A percentile compares a stretch with the other conserved stretches of the same genome.
Evolutionary conservation across 805 yeast species (phyloP).

Genomic region (Cyberlindnera euphorbiae): DNA sequence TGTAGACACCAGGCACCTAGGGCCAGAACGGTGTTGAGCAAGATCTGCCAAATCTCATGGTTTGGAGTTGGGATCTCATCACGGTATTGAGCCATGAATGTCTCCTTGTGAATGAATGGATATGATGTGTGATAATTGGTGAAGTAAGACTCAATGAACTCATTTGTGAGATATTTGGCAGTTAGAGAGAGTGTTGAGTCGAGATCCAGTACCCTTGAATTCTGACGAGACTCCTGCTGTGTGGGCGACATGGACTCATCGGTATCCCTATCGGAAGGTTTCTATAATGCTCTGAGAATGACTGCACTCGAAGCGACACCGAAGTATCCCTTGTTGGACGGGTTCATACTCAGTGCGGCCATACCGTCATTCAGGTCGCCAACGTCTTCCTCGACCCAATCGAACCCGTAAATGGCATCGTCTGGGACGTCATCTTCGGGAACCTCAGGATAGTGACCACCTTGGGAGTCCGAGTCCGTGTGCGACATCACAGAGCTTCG

Average conservation of each 20-base stretch:
- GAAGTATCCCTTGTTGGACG: constrained; percentile 55
- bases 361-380: constrained; percentile 49
- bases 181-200: constrained; percentile 25
- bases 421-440: constrained; percentile 36
- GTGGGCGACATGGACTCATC: constrained; percentile 15
- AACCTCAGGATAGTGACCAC: constrained; percentile 25
- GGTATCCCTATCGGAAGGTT: constrained; percentile 27
- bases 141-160: constrained; percentile 48
- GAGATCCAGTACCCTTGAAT: constrained; percentile 21
- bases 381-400: constrained; percentile 53
- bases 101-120: constrained; percentile 55
- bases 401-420: constrained; percentile 48
- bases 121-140: constrained; percentile 55
- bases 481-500: background rate
- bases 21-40: constrained; percentile 54
- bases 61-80: constrained; percentile 37
- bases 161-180: constrained; percentile 29
- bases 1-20: constrained; percentile 66
- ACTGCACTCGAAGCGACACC: constrained; percentile 63
- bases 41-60: constrained; percentile 45
- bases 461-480: constrained; percentile 9
- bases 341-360: constrained; percentile 52
- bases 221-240: constrained; percentile 20
- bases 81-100: constrained; percentile 44
- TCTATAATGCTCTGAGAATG: constrained; percentile 42